Percentiles rank a stretch among this genome's conserved stretches.
These are phyloP conservation scores for Colletotrichum gloeosporioides DNA, from an alignment of 2,329 filamentous ascomycete species.

Conservation along the genomic window DNA sequence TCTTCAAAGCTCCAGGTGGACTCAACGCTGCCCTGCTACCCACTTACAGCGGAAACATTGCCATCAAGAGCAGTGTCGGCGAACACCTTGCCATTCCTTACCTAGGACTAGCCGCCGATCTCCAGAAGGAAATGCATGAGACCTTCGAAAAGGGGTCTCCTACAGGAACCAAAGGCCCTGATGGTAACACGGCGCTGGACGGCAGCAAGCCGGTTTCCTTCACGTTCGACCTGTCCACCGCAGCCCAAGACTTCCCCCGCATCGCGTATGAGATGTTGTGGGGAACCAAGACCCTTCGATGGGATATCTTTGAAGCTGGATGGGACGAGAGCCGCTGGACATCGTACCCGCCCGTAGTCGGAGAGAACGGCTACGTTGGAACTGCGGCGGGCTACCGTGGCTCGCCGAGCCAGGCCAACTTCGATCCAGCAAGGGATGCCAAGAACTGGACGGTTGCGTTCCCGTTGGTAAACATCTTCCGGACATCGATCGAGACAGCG, in stretches of 20 bases:
- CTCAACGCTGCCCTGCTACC: slow-evolving; percentile 29
- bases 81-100: slow-evolving; percentile 39
- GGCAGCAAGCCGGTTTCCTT: background rate
- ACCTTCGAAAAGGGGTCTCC: slow-evolving; percentile 1
- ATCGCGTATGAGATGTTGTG: slow-evolving; percentile 26
- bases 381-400: background rate
- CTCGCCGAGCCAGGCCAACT: background rate
- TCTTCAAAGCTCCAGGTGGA: background rate
- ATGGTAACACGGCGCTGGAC: background rate
- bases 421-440: slow-evolving; percentile 34
- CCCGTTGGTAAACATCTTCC: slow-evolving; percentile 30
- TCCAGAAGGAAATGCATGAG: background rate
- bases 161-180: slow-evolving; percentile 2
- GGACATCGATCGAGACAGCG: background rate
- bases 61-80: slow-evolving; percentile 32
- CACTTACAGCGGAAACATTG: slow-evolving; percentile 38
- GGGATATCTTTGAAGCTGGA: slow-evolving; percentile 42
- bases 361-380: slow-evolving; percentile 42
- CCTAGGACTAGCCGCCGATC: slow-evolving; percentile 18
- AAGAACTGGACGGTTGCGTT: background rate
- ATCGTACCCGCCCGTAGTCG: slow-evolving; percentile 42
- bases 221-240: slow-evolving; percentile 28
- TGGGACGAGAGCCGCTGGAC: slow-evolving; percentile 45
- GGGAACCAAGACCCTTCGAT: slow-evolving; percentile 27
- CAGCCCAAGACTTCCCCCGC: slow-evolving; percentile 28